phyloP scores from a whole-genome alignment of 805 yeast species.

The Pichia cabralensis region DNA sequence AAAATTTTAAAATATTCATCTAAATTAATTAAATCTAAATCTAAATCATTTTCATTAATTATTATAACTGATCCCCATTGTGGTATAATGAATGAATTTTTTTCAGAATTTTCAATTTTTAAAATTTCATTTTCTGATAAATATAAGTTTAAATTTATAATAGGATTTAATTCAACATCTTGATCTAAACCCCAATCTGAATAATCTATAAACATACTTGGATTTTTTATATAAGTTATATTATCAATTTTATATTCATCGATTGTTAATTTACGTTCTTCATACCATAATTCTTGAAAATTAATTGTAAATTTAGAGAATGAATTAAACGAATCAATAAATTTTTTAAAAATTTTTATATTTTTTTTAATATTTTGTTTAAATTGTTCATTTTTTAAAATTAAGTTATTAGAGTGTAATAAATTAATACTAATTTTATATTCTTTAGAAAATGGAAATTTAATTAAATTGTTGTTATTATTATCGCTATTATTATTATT shows the following conservation, averaged over 20 bases:
- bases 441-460: constrained; percentile 50
- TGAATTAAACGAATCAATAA: constrained; percentile 38
- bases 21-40: constrained; percentile 3
- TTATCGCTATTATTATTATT: constrained; percentile 12
- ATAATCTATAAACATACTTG: constrained; percentile 71
- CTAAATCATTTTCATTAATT: constrained; percentile 23
- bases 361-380: constrained; percentile 32
- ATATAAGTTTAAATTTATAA: constrained; percentile 60
- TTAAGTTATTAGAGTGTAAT: constrained; percentile 57
- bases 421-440: constrained; percentile 72
- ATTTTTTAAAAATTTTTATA: constrained; percentile 35
- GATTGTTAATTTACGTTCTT: constrained; percentile 26
- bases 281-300: constrained; percentile 67
- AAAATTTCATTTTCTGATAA: constrained; percentile 44
- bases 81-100: constrained; percentile 66
- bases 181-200: constrained; percentile 70
- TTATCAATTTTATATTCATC: constrained; percentile 20
- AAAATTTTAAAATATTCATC: constrained; percentile 51
- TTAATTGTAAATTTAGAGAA: constrained; percentile 68
- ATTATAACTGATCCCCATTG: constrained; percentile 82
- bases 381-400: constrained; percentile 46
- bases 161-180: constrained; percentile 45
- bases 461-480: constrained; percentile 23
- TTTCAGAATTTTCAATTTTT: constrained; percentile 32
- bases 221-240: constrained; percentile 34